Percentiles rank a stretch among this genome's conserved stretches.
phyloP scores from a whole-genome alignment of 306 rosid species.

The Castanospermum australe region DNA sequence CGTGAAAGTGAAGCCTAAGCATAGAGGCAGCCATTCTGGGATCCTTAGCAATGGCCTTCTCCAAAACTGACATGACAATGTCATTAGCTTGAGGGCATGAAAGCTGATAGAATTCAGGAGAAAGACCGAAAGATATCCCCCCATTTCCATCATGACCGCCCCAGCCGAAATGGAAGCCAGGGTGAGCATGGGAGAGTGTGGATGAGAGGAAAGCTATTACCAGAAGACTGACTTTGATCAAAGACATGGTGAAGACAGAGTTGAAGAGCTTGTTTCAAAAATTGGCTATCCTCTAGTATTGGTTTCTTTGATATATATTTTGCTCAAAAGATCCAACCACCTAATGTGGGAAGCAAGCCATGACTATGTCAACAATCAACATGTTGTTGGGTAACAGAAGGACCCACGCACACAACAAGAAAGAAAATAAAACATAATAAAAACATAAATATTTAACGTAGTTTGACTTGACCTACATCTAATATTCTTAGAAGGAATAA shows the following conservation, averaged over 20 bases:
- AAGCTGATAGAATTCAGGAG: constrained; percentile 63
- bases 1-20: constrained; percentile 83
- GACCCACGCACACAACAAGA: too few species aligned
- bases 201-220: constrained; percentile 28
- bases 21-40: constrained; percentile 78
- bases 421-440: too few species aligned
- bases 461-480: too few species aligned
- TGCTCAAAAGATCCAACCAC: constrained; percentile 33
- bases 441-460: too few species aligned
- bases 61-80: constrained; percentile 78
- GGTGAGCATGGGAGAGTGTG: constrained; percentile 48
- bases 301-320: constrained; percentile 25
- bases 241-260: constrained; percentile 35
- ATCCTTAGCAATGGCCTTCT: constrained; percentile 55
- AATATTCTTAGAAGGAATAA: too few species aligned
- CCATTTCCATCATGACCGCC: constrained; percentile 43
- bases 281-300: too few species aligned
- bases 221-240: constrained; percentile 32
- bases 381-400: too few species aligned
- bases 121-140: constrained; percentile 48
- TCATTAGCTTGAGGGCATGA: constrained; percentile 84
- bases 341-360: constrained; percentile 28
- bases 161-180: constrained; percentile 63
- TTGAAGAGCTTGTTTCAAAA: background rate
- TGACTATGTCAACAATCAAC: constrained; percentile 46